Percentiles rank a stretch among this genome's conserved stretches.
Evolutionary conservation across 192 early-diverging fungal species (phyloP).

Genomic region (Mycoemilia scoparia): DNA sequence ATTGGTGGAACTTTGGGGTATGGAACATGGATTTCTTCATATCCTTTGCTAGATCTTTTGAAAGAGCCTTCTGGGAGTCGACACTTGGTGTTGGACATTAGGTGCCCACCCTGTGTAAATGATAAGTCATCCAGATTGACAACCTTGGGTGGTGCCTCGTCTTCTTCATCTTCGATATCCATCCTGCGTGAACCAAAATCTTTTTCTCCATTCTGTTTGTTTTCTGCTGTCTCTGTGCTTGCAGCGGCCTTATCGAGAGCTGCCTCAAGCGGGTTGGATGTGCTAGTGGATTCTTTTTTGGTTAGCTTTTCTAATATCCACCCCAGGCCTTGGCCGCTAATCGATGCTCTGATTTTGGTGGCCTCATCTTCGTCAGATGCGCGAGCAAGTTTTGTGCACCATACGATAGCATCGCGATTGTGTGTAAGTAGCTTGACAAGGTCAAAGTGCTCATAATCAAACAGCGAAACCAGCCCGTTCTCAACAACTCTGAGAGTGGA

Average conservation of each 20-base stretch:
- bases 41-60: conserved; percentile 72
- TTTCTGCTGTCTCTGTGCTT: not conserved
- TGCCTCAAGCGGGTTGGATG: not conserved
- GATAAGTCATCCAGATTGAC: conserved; percentile 67
- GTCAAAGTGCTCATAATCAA: conserved; percentile 94
- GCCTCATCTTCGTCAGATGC: conserved; percentile 35
- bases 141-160: conserved; percentile 30
- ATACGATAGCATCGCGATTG: conserved; percentile 78
- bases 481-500: conserved; percentile 68
- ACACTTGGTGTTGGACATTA: conserved; percentile 96
- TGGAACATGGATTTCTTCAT: conserved; percentile 90
- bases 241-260: not conserved
- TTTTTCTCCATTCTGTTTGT: too few relatives aligned
- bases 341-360: conserved; percentile 38
- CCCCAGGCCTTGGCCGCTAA: conserved; percentile 32
- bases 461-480: conserved; percentile 89
- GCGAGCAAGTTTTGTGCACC: conserved; percentile 73
- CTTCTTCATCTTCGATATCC: conserved; percentile 3
- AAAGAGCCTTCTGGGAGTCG: conserved; percentile 83
- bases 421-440: conserved; percentile 73
- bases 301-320: not conserved
- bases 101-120: conserved; percentile 84
- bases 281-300: conserved; percentile 1
- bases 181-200: too few relatives aligned
- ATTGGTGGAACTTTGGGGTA: conserved; percentile 49